Evolutionary conservation across 345 rosid species (phyloP), one percentile per base, ranked within the genome.

Genomic region (Passiflora organensis): DNA sequence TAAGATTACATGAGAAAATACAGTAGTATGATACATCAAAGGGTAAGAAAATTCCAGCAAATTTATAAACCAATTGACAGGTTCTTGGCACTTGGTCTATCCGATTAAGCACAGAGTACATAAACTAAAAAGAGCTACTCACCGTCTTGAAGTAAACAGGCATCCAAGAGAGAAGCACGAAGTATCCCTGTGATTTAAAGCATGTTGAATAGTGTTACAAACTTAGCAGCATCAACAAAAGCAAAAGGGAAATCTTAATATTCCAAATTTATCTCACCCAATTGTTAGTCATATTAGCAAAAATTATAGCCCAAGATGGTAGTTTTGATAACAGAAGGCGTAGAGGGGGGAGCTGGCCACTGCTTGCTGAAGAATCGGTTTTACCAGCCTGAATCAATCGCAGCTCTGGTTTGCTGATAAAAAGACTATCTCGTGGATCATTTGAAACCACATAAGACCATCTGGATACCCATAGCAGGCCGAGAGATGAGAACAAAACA

Each of bases 121-220:
- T 25, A 36, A 47, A 46, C 20, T 53, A 24, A 18, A 14, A 23
- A 20, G 6, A 41, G 9, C 10, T 10, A 72, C 78, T 66, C 68
- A 88, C 99, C 1, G 89, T 84, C 57, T 81, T 86, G 87, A 93
- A 86, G 71, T 93, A 93, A 56, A 84, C 82, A 38, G 99, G 99
- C 96, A 93, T 93, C 96, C 96, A 93, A 22, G 96, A 80, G 41
- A 93, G 94, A 49, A 93, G 95, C 72, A 93, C 96, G 53, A 93
- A 93, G 56, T 93, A 93, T 45, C 99, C 99, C 99, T 93, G 84
- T 34, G 18, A 73, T 32, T 41, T 55, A 48, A 15, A 55, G 32
- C 39, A 78, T 10, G 39, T 28, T 32, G 25, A 16, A 9, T n/a
- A 37, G 10, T 9, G 43, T 56, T 32, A 68, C 18, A 13, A n/a